Evolutionary conservation across 148 eudicot genomes (phyloP), one percentile per base, ranked within the genome.

Genomic region (Heliamphora exappendiculata): DNA sequence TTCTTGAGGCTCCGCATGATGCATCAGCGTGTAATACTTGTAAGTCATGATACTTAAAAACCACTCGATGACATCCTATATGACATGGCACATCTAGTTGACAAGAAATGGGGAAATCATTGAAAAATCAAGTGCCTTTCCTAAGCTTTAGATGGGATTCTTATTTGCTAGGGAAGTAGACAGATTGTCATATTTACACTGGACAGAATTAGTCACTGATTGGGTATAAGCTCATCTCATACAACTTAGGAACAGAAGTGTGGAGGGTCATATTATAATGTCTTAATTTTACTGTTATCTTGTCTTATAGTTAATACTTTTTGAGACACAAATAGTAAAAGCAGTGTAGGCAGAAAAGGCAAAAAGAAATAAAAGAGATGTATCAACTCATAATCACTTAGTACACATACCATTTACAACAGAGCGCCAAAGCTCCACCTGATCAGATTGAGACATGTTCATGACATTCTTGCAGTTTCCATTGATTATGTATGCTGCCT

Each of bases 371-470:
- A 36, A 17, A 20, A 68, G 45, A 45, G 45, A 79, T 49, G 51
- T 26, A 68, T 4, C 26, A 75, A 71, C 34, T 81, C 14, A 22
- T 45, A 19, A 54, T 41, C 5, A 44, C 12, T 42, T 33, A 39
- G n/a, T 16, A 12, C 28, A 63, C 82, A 55, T 92, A 94, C 98
- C 94, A 83, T 91, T 85, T 76, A 92, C 67, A 79, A 92, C 87
- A 75, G 98, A 91, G 49, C 78, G 84, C 98, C 98, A 95, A 80
- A 95, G 89, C 51, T 91, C 96, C 75, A 79, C 63, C 78, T 95
- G 97, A 85, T 95, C 98, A 72, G 86, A 75, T 78, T 95, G 97
- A 59, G 98, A 92, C 97, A 92, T 88, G 85, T 89, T 90, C 98
- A 95, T 95, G 44, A 95, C 83, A 85, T 89, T 92, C 82, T 95